Conservation (phyloP, 257 asterid species). For the Osmanthus fragrans region DNA sequence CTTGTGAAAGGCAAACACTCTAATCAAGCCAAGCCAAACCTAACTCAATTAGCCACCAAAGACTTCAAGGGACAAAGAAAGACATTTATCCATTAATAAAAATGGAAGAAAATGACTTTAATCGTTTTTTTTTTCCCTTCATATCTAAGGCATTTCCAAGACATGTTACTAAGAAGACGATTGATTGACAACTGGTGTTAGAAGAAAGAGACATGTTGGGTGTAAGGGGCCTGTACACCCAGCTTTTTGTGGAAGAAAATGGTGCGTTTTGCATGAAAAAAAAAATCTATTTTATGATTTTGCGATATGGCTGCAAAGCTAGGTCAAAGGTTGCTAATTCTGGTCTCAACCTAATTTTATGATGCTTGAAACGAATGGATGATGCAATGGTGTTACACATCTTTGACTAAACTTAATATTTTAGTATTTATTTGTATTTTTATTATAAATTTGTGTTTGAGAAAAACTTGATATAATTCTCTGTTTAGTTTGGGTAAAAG, state of each 20-base stretch:
- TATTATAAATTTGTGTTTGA: background rate
- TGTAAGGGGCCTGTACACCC: too few relatives aligned
- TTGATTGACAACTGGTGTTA: background rate
- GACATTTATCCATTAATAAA: background rate
- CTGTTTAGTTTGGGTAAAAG: too few relatives aligned
- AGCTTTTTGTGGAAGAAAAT: too few relatives aligned
- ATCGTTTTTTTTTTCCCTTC: background rate
- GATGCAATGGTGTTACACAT: too few relatives aligned
- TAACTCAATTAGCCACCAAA: slow-evolving; percentile 33
- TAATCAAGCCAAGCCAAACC: slow-evolving; percentile 40
- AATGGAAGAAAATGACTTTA: slow-evolving; percentile 18
- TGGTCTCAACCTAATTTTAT: background rate
- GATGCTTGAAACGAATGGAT: too few relatives aligned
- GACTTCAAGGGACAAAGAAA: slow-evolving; percentile 22
- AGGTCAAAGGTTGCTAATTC: background rate
- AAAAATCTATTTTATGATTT: background rate
- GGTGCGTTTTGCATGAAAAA: background rate
- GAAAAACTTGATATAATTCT: too few relatives aligned
- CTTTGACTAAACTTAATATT: too few relatives aligned
- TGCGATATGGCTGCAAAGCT: background rate
- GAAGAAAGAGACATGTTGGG: background rate
- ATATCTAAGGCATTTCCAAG: too few relatives aligned
- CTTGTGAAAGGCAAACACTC: background rate
- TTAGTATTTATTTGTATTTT: too few relatives aligned
- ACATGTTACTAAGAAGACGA: background rate